Conservation (phyloP, 176 grass and related monocot genomes). For the Eleusine coracana region DNA sequence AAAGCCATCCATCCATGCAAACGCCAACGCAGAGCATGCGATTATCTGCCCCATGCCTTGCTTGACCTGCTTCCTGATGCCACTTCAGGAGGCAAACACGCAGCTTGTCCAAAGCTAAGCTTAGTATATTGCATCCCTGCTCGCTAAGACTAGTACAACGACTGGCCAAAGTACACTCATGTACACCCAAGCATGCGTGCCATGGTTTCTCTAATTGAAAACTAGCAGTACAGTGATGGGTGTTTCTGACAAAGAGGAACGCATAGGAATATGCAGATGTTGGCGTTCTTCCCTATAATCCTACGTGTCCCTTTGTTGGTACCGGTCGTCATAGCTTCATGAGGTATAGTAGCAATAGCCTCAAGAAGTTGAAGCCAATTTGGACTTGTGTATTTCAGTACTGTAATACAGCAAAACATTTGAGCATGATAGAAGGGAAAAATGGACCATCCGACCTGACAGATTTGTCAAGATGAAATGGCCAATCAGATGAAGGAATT, state of each 20-base stretch:
- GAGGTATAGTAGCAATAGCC: background rate
- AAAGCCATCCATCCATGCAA: slow-evolving; percentile 36
- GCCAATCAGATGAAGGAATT: background rate
- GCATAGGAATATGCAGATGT: slow-evolving; percentile 13
- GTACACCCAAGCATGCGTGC: background rate
- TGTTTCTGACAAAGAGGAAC: slow-evolving; percentile 19
- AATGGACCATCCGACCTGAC: slow-evolving; percentile 26
- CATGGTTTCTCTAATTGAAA: background rate
- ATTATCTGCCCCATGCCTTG: slow-evolving; percentile 9
- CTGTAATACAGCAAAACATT: background rate
- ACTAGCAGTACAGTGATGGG: background rate
- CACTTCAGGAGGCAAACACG: slow-evolving; percentile 50
- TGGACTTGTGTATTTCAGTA: slow-evolving; percentile 4
- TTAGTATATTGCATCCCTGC: slow-evolving; percentile 27
- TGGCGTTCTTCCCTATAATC: background rate
- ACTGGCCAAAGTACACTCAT: background rate
- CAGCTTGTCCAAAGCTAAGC: slow-evolving; percentile 31
- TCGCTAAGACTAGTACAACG: background rate
- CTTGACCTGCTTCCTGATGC: slow-evolving; percentile 33
- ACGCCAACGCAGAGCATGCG: background rate
- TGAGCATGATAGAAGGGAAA: slow-evolving; percentile 28
- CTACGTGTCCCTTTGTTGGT: background rate
- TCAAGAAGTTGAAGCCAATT: background rate
- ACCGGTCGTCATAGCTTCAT: background rate
- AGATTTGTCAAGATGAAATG: background rate